Evolutionary conservation across 495 filamentous ascomycete genomes (phyloP), one percentile per base, ranked within the genome.

Genomic region (Ramalina peruviana): DNA sequence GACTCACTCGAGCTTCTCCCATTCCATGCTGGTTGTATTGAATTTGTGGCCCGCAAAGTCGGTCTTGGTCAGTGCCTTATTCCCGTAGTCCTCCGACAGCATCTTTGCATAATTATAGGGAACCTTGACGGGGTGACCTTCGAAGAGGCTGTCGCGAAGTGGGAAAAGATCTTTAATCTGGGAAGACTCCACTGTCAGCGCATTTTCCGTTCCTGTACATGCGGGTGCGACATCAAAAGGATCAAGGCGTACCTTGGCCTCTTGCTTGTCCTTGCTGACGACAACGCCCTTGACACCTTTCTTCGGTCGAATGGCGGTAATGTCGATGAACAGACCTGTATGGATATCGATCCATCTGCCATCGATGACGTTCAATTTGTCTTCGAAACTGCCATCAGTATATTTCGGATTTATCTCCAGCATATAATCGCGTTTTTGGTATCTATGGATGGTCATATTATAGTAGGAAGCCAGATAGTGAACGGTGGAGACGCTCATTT

Each of bases 101-200:
- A 94, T 70, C 50, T 74, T 69, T 12, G 83, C 74, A 61, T 88
- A 93, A 25, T 74, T 73, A 56, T 76, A 89, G 7, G 88, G 88
- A 45, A 94, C 74, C 59, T 77, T 77, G 13, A 86, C 87, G 12
- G 75, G 72, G 19, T 82, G 72, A 44, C 76, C 84, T 65, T 94
- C 88, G 57, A 89, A 94, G 52, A 73, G 67, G 50, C 81, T 86
- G 42, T 83, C 78, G 16, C 86, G 72, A 54, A 94, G 61, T 4
- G 89, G 88, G 63, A 80, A 94, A 33, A 96, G 76, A 55, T 93
- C 80, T 30, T 68, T 67, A 40, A 75, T 75, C 62, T 71, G 46
- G 33, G 45, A n/a, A 23, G 38, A 46, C 46, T 57, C 53, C 59
- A 46, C 44, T 49, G 42, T 39, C 40, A 33, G 36, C 44, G 15